Percentiles rank a stretch among this genome's conserved stretches.
Conservation (phyloP, 306 rosid genomes). For the Arachis hypogaea region DNA sequence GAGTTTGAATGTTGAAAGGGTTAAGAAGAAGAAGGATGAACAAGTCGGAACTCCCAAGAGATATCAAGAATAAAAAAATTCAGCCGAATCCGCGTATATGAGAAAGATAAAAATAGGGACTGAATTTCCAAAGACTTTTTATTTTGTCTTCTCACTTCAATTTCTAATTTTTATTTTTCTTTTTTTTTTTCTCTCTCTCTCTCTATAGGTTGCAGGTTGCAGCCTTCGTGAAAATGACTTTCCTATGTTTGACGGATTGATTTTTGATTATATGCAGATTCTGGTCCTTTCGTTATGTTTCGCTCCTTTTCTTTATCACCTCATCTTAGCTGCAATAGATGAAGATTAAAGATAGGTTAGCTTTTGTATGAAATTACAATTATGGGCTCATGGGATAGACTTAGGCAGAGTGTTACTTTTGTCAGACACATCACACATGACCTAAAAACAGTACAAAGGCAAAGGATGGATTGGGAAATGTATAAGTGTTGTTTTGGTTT, state of each 20-base stretch:
- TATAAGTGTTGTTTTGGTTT: conserved; percentile 33
- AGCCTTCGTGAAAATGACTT: conserved; percentile 56
- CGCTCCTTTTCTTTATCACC: neutral
- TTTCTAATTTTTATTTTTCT: neutral
- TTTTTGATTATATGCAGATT: conserved; percentile 42
- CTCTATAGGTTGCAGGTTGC: conserved; percentile 33
- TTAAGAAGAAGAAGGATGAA: conserved; percentile 26
- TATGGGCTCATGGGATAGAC: conserved; percentile 24
- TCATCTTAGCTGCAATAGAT: conserved; percentile 1
- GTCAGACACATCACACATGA: neutral
- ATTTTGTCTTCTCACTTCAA: neutral
- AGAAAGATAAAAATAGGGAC: conserved; percentile 17
- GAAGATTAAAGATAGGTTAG: conserved; percentile 18
- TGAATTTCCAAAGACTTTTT: conserved; percentile 51
- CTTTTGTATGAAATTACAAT: conserved; percentile 44
- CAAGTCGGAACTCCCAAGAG: neutral
- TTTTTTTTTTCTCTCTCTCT: neutral
- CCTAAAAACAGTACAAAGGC: conserved; percentile 10
- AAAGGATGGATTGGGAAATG: neutral
- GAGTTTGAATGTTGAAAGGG: conserved; percentile 49
- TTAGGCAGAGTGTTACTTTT: neutral
- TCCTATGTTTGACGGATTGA: conserved; percentile 50
- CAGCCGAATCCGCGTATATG: conserved; percentile 56
- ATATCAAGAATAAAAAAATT: conserved; percentile 7
- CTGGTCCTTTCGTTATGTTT: conserved; percentile 46